Evolutionary conservation across 1,284 basidiomycete species (phyloP), one percentile per base, ranked within the genome.

Genomic region (Mycena citricolor): DNA sequence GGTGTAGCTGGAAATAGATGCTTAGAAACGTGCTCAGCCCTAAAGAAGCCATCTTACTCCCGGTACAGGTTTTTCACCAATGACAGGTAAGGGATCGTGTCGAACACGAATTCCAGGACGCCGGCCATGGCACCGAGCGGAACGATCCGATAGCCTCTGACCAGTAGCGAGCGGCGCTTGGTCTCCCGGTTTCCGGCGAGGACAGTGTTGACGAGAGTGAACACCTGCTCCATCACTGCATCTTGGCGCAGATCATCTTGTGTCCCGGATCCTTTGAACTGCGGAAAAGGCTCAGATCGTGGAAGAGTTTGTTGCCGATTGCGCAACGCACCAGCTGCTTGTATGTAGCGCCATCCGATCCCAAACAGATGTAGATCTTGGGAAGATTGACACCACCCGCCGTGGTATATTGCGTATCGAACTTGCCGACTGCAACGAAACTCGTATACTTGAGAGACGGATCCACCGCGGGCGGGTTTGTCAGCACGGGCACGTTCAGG

Each of bases 221-320:
- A 99, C 2, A 97, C 92, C 66, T 99, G 97, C 61, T 97, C 93
- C 94, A 99, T 97, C 34, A 99, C 92, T 1, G 95, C 94, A 61
- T 99, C 95, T 65, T 99, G 97, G 22, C 95, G 83, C 24, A 97
- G 66, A 59, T 99, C 95, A 55, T 97, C 94, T 16, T 26, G 40
- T 14, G 85, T 78, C 3, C 85, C 85, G 65, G 87, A 81, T 10
- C 90, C 89, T 64, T 99, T 99, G 71, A 94, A 97, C 91, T 97
- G 53, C 3, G 11, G 5, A 30, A 34, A n/a, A n/a, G n/a, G n/a
- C n/a, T n/a, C n/a, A n/a, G n/a, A n/a, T n/a, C n/a, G n/a, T n/a
- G n/a, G n/a, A n/a, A n/a, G n/a, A n/a, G n/a, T n/a, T n/a, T n/a
- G n/a, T n/a, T n/a, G n/a, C n/a, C n/a, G n/a, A n/a, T 17, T 12